Conservation (phyloP, 2,329 filamentous ascomycete species). For the Botrytis elliptica region DNA sequence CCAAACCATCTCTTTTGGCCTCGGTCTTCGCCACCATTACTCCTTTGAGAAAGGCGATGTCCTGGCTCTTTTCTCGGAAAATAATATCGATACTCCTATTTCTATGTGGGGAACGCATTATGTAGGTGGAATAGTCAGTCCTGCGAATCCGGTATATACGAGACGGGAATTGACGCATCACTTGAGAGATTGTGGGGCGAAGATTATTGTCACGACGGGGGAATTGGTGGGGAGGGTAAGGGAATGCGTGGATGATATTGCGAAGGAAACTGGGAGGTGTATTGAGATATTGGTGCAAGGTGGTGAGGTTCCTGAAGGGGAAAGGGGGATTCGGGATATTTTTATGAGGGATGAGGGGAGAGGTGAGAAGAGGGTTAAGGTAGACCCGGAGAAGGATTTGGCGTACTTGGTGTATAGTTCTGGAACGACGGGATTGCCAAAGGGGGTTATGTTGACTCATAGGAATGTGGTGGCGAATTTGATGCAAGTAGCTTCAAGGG, state of each 20-base stretch:
- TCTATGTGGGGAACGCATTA: constrained; percentile 55
- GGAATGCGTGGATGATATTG: not conserved
- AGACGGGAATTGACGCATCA: constrained; percentile 41
- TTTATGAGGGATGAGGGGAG: not conserved
- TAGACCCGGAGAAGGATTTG: constrained; percentile 2
- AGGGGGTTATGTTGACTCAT: constrained; percentile 66
- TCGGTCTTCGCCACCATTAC: constrained; percentile 41
- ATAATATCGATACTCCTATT: constrained; percentile 55
- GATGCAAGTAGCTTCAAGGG: not conserved
- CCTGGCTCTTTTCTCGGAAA: constrained; percentile 53
- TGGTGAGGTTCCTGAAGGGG: not conserved
- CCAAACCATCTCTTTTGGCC: constrained; percentile 3
- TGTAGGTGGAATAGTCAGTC: constrained; percentile 53
- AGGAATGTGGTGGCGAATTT: constrained; percentile 29
- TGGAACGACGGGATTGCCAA: constrained; percentile 79
- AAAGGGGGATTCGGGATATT: not conserved
- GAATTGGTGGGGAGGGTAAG: constrained; percentile 40
- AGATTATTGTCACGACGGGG: constrained; percentile 49
- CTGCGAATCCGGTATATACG: constrained; percentile 53
- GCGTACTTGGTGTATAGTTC: constrained; percentile 74
- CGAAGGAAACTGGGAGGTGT: not conserved
- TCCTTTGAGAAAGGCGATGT: constrained; percentile 49
- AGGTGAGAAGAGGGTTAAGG: not conserved
- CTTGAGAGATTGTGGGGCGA: constrained; percentile 14
- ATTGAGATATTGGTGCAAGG: not conserved